A percentile compares a stretch with the other conserved stretches of the same genome.
phyloP scores from a whole-genome alignment of 208 protist genomes.

The Balamuthia mandrillaris region DNA sequence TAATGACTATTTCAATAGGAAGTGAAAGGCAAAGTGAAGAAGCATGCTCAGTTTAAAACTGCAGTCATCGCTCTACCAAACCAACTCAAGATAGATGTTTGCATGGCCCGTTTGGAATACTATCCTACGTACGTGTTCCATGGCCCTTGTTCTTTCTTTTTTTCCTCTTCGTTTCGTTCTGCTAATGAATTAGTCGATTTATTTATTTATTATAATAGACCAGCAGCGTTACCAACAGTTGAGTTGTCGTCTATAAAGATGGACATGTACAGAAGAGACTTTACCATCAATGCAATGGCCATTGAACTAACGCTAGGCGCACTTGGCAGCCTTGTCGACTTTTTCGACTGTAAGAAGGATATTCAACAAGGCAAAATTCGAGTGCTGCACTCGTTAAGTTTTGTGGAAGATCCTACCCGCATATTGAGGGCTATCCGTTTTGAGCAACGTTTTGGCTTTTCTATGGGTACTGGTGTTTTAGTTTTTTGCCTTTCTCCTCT shows the following conservation, averaged over 20 bases:
- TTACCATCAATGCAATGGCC: constrained; percentile 36
- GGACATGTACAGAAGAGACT: constrained; percentile 25
- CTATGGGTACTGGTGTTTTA: constrained; percentile 12
- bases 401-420: constrained; percentile 30
- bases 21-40: background rate
- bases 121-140: constrained; percentile 34
- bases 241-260: constrained; percentile 38
- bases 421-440: constrained; percentile 24
- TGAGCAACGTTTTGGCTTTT: constrained; percentile 17
- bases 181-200: too few species aligned
- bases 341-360: background rate
- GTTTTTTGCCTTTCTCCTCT: background rate
- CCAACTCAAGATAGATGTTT: background rate
- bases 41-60: background rate
- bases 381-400: constrained; percentile 31
- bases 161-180: background rate
- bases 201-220: too few species aligned
- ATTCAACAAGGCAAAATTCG: background rate
- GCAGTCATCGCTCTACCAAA: constrained; percentile 1
- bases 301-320: constrained; percentile 16
- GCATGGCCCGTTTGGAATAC: constrained; percentile 22
- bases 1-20: background rate
- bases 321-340: constrained; percentile 17
- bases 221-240: constrained; percentile 3
- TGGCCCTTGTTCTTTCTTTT: too few species aligned